These are phyloP conservation scores for Waltergamsia citrina DNA, from an alignment of 2,329 filamentous ascomycete genomes.

Conservation along the genomic window DNA sequence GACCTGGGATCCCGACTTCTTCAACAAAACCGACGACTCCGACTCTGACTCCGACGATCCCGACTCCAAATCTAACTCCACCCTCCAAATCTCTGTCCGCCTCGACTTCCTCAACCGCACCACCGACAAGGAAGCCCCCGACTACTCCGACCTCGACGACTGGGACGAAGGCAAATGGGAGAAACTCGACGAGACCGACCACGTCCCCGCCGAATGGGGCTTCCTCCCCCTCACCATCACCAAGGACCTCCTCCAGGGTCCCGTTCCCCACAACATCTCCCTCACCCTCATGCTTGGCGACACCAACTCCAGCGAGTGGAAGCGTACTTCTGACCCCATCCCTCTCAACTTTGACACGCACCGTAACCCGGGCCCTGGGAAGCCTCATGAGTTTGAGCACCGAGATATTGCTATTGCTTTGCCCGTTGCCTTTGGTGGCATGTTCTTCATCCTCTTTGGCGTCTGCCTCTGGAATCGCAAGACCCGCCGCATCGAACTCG, in stretches of 20 bases:
- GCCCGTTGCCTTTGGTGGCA: constrained; percentile 37
- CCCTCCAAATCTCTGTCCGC: constrained; percentile 22
- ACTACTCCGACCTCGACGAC: constrained; percentile 19
- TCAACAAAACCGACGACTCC: constrained; percentile 30
- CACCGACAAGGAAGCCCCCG: constrained; percentile 21
- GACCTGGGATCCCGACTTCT: constrained; percentile 46
- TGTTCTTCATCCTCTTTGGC: constrained; percentile 40
- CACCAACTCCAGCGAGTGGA: constrained; percentile 16
- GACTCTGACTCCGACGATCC: constrained; percentile 13
- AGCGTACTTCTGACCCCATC: constrained; percentile 28
- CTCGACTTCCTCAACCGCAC: constrained; percentile 29
- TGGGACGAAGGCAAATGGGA: constrained; percentile 20
- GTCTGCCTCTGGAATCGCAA: constrained; percentile 46
- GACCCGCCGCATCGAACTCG: constrained; percentile 38
- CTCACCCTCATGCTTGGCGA: constrained; percentile 30
- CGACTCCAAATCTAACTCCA: constrained; percentile 14
- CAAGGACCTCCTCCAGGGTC: constrained; percentile 22
- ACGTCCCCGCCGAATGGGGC: constrained; percentile 30
- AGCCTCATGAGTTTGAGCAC: constrained; percentile 20
- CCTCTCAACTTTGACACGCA: constrained; percentile 23
- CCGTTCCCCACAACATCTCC: constrained; percentile 34
- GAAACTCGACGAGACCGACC: constrained; percentile 22
- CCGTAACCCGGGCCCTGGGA: constrained; percentile 23
- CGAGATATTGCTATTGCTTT: constrained; percentile 42
- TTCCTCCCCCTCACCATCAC: constrained; percentile 37